A percentile compares a stretch with the other conserved stretches of the same genome.
Evolutionary conservation across 352 stramenopile genomes (phyloP).

Genomic region (Globisporangium heterothallicum): DNA sequence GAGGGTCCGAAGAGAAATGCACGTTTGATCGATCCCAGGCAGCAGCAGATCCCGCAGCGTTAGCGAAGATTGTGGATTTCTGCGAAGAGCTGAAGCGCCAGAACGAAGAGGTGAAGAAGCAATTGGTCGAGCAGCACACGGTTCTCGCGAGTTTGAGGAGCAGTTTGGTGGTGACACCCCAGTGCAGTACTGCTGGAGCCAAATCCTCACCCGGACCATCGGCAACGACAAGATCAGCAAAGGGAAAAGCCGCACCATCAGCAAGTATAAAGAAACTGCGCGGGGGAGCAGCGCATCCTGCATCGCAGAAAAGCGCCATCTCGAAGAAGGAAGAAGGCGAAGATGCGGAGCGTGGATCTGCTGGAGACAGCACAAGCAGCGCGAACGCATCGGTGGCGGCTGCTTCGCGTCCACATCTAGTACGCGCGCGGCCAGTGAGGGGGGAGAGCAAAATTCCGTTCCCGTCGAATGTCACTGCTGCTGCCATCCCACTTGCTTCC

Average conservation of each 20-base stretch:
- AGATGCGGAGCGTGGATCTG: too few relatives aligned
- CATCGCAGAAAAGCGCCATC: not conserved
- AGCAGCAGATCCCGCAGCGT: conserved; percentile 19
- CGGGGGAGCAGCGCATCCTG: not conserved
- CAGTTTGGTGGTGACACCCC: not conserved
- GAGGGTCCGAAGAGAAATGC: not conserved
- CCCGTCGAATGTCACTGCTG: conserved; percentile 5
- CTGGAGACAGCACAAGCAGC: too few relatives aligned
- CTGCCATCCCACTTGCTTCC: not conserved
- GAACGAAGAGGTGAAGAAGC: conserved; percentile 53
- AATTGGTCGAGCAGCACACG: conserved; percentile 36
- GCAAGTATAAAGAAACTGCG: not conserved
- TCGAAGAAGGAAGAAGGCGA: not conserved
- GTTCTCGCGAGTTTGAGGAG: conserved; percentile 28
- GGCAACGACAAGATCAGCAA: conserved; percentile 1
- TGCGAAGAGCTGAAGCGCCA: conserved; percentile 52
- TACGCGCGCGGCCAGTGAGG: conserved; percentile 17
- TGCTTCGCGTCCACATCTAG: not conserved
- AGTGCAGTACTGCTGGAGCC: not conserved
- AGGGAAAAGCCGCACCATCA: not conserved
- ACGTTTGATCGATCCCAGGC: not conserved
- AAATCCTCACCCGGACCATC: conserved; percentile 6
- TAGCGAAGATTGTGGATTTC: conserved; percentile 47
- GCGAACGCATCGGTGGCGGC: not conserved
- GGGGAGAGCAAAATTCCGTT: conserved; percentile 33